These are phyloP conservation scores for Dendrobium officinale DNA, from an alignment of 106 monocot species.

Conservation along the genomic window DNA sequence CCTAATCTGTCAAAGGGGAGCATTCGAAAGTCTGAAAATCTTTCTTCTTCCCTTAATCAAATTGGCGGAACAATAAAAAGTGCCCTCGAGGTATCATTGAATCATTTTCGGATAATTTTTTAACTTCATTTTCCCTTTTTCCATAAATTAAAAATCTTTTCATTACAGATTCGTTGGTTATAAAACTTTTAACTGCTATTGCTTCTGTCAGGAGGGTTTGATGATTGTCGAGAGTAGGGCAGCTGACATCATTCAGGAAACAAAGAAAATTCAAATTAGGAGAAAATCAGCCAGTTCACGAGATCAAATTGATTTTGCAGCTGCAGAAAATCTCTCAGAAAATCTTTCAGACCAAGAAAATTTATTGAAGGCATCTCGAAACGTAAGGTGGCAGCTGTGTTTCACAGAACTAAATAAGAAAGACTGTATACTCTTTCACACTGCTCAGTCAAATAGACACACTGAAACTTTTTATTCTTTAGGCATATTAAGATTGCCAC, in stretches of 20 bases:
- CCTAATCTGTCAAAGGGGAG: slow-evolving; percentile 41
- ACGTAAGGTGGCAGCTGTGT: slow-evolving; percentile 72
- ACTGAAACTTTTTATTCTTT: background rate
- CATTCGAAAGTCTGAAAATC: slow-evolving; percentile 36
- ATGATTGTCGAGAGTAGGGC: slow-evolving; percentile 63
- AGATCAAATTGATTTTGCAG: slow-evolving; percentile 13
- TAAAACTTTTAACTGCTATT: background rate
- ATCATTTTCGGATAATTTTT: background rate
- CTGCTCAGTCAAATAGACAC: too few relatives aligned
- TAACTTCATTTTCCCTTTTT: background rate
- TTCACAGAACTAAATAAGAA: background rate
- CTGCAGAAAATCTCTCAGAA: slow-evolving; percentile 7
- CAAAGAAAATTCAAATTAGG: slow-evolving; percentile 66
- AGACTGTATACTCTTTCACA: background rate
- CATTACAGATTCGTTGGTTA: background rate
- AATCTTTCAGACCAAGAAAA: slow-evolving; percentile 43
- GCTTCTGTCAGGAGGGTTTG: slow-evolving; percentile 59
- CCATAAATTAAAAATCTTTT: background rate
- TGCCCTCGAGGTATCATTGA: slow-evolving; percentile 53
- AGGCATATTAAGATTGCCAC: too few relatives aligned
- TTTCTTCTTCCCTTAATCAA: slow-evolving; percentile 57
- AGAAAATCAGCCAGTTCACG: slow-evolving; percentile 45
- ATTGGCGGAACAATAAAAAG: slow-evolving; percentile 71
- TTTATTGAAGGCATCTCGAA: slow-evolving; percentile 75
- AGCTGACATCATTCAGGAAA: slow-evolving; percentile 57